Conservation (phyloP, 2,329 filamentous ascomycete species). For the Claviceps sp. region DNA sequence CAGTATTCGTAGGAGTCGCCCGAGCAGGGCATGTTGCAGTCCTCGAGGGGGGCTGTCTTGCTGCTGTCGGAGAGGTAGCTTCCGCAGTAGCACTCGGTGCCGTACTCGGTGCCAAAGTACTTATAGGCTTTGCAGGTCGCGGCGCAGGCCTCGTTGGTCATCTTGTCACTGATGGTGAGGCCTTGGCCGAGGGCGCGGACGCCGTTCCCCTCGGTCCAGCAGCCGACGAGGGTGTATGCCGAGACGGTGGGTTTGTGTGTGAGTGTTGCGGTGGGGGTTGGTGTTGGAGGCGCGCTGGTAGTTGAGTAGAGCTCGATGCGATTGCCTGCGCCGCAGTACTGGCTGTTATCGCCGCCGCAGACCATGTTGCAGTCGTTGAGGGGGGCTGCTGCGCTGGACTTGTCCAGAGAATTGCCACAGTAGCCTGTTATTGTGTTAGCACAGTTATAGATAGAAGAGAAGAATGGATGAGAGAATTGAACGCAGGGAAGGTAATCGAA, state of each 20-base stretch:
- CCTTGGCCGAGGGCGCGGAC: conserved; percentile 20
- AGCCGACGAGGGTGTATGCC: conserved; percentile 23
- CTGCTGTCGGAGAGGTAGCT: conserved; percentile 16
- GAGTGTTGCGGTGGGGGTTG: conserved; percentile 16
- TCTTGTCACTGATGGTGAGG: conserved; percentile 13
- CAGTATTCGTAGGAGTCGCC: conserved; percentile 22
- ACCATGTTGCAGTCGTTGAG: conserved; percentile 23
- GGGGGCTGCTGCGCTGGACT: conserved; percentile 15
- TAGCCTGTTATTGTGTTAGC: conserved; percentile 21
- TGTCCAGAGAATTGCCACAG: conserved; percentile 30
- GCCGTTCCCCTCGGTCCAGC: conserved; percentile 25
- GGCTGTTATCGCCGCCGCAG: conserved; percentile 26
- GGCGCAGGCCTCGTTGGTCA: conserved; percentile 22
- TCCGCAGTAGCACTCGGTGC: conserved; percentile 26
- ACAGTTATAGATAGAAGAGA: not conserved
- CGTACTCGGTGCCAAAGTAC: conserved; percentile 29
- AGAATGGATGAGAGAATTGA: not conserved
- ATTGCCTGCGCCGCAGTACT: conserved; percentile 30
- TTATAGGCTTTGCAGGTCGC: conserved; percentile 21
- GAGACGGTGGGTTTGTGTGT: conserved; percentile 12
- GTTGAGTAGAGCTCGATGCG: conserved; percentile 31
- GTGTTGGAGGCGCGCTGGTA: conserved; percentile 19
- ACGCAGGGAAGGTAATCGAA: too few relatives aligned
- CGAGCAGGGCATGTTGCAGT: conserved; percentile 22
- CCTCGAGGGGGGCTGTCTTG: conserved; percentile 14